Evolutionary conservation across 495 filamentous ascomycete genomes (phyloP), one percentile per base, ranked within the genome.

Genomic region (Penicillium diatomitis): DNA sequence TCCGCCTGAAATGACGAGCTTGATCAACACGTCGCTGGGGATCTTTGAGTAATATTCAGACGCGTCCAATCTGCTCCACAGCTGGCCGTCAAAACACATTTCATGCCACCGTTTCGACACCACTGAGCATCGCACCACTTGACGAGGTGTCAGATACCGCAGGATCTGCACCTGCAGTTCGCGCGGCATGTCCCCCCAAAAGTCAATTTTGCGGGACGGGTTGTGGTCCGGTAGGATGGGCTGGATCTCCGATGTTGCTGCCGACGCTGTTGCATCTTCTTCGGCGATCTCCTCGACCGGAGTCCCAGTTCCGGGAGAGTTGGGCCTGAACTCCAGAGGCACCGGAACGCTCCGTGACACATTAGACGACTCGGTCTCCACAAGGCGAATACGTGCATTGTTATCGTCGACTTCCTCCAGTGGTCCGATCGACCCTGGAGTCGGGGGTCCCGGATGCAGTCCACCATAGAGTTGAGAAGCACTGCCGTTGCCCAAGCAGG

Each of bases 51-150:
- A 98, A 64, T 88, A 97, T 32, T 85, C 81, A 0, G 90, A 81
- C 0, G 88, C 84, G 60, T 97, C 89, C 38, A 97, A 75, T 41
- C 75, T 78, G 0, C 78, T 79, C 92, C 92, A 98, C 11, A 98
- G 69, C 66, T 98, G 92, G 6, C 92, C 92, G 63, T 98, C 92
- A 53, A 88, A 95, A 68, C 91, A 96, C 73, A 89, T 85, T 32
- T 76, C 69, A 63, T 96, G 73, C 77, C 92, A 97, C 10, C 75
- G 62, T 57, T 81, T 88, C 57, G 82, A 89, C n/a, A 95, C 85
- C 9, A 76, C 66, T 4, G 92, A 94, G 41, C 79, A 81, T 46
- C 86, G 81, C 7, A 97, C 79, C 41, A 98, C 80, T 61, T 97
- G 84, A 56, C 81, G 87, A 8, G 91, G 90, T 30, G 69, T 76